Evolutionary conservation across 2,329 filamentous ascomycete genomes (phyloP), one percentile per base, ranked within the genome.

Genomic region (Bipolaris sorokiniana): DNA sequence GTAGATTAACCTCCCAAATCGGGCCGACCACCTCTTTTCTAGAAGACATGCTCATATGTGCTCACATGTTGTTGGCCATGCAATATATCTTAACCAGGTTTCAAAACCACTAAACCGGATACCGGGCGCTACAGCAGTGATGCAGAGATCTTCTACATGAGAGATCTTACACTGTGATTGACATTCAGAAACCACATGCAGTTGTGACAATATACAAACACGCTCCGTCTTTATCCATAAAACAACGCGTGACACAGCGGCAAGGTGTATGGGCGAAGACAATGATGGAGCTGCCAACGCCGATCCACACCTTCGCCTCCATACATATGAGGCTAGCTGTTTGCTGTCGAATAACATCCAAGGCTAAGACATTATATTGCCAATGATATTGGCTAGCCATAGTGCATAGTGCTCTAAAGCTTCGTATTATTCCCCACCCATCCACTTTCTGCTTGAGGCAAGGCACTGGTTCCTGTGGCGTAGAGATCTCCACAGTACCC

Each of bases 401-500:
- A 70, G 65, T 69, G 59, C 47, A 42, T 54, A 37, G 45, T 57
- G 56, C 42, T 56, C 59, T 48, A 53, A 33, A 54, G 40, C 28
- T 59, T 26, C 47, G 54, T 61, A 56, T 60, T 44, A 55, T 38
- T 40, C 55, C 44, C 52, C 48, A 51, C 51, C 51, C 56, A 62
- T 63, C 34, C 56, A 56, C 61, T 59, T 62, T 56, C 64, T 69
- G 54, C 58, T 69, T 71, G 58, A 63, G 68, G 66, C 61, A 67
- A 61, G 59, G 63, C 59, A 54, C 63, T 52, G 55, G 56, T 28
- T 48, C 38, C 55, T 56, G 56, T 60, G 55, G 57, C 62, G 68
- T 67, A 73, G 57, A 66, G 66, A 69, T 68, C 65, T 68, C 67
- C 68, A 62, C 62, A 66, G 54, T 71, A 71, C 72, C 68, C 73